Base-by-base conservation (phyloP, 768 basidiomycete genomes). In the Serendipita indica region DNA sequence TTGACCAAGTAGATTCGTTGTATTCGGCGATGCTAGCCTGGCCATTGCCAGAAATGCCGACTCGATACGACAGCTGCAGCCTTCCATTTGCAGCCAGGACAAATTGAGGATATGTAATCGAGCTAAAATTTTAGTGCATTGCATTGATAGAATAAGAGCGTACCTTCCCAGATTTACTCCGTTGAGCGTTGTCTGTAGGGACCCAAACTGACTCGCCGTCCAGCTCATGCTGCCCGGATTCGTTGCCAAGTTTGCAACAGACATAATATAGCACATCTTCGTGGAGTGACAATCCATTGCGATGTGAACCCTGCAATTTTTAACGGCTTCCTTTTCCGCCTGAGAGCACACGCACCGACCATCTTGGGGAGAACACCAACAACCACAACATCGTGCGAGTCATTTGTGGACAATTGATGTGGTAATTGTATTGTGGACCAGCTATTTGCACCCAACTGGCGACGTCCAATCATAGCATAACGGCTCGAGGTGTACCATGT, bases 41-140 rank as follows among this genome's bases (percentile, higher is more conserved):
- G 39, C 57, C 58, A 28, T 58, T 58, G 14, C 60, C 37, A n/a
- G 57, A 58, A 25, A 58, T 37, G 5, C 25, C 57, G 39, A 37
- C 27, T 3, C 57, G 60, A 25, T 58, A 58, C 7, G 57, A 28
- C 32, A 61, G 57, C 30, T 61, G 60, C 20, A 58, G 28, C 22
- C 41, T 61, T 18, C 57, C 57, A 7, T 58, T 39, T 16, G 58
- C 58, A 5, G 60, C 39, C 33, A 61, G 32, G 33, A 49, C 49
- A 33, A 59, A 61, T 25, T 61, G 60, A 10, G 60, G 60, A 28
- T 58, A 61, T 10, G 60, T 61, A 13, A 61, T 37, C 16, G 30
- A 33, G 28, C 60, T 60, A 39, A 33, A 37, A 6, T 6, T 34
- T n/a, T 14, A 12, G 12, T 10, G 12, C 28, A n/a, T 6, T 12